Percentiles rank a stretch among this genome's conserved stretches.
These are phyloP conservation scores for Paracamarosporium sp. DNA, from an alignment of 2,329 filamentous ascomycete species.

Conservation along the genomic window DNA sequence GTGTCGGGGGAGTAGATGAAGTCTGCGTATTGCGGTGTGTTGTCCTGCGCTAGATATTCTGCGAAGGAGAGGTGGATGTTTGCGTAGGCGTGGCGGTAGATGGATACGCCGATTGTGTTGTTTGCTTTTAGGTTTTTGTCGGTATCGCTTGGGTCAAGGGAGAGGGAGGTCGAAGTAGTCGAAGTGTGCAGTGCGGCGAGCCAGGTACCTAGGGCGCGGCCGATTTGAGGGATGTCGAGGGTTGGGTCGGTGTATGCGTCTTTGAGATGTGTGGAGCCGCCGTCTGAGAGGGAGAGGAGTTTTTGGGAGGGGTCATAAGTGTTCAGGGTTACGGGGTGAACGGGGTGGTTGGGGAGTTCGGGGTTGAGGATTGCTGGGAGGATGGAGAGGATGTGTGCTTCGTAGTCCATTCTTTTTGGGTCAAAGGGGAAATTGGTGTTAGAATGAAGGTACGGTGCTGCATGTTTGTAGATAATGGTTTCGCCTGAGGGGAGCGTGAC, in stretches of 20 bases:
- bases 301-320: conserved; percentile 34
- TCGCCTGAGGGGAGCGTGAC: conserved; percentile 18
- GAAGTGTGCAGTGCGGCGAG: conserved; percentile 36
- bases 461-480: conserved; percentile 43
- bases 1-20: not conserved
- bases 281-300: conserved; percentile 40
- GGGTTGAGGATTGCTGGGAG: conserved; percentile 19
- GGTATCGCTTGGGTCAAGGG: not conserved
- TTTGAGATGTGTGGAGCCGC: conserved; percentile 39
- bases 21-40: not conserved
- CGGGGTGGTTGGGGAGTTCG: conserved; percentile 6
- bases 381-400: conserved; percentile 31
- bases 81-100: conserved; percentile 40
- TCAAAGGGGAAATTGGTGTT: conserved; percentile 34
- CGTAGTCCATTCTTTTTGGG: conserved; percentile 42
- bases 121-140: conserved; percentile 19
- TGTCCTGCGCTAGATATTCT: conserved; percentile 6
- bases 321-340: conserved; percentile 26
- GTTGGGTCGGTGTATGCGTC: conserved; percentile 31
- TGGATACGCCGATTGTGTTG: conserved; percentile 32
- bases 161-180: conserved; percentile 18
- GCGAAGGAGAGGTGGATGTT: conserved; percentile 30
- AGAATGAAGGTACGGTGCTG: conserved; percentile 35
- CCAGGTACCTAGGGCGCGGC: conserved; percentile 38
- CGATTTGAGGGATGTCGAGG: conserved; percentile 29